Evolutionary conservation across 2,329 filamentous ascomycete species (phyloP).

Genomic region (Aspergillus sp.): DNA sequence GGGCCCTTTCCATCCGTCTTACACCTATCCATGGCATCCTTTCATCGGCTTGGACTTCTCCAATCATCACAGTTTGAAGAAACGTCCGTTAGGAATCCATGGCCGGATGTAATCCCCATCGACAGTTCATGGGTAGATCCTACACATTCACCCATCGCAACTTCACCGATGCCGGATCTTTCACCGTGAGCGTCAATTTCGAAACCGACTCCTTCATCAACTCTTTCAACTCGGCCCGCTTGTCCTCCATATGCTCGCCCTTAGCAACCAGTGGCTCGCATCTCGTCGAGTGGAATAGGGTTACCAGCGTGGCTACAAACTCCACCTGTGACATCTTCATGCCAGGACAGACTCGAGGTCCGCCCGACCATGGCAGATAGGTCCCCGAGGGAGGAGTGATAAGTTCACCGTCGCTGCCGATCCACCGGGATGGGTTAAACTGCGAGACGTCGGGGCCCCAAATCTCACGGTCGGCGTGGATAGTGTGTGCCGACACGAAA

Average conservation of each 20-base stretch:
- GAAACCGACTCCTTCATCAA: too few species aligned
- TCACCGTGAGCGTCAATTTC: too few species aligned
- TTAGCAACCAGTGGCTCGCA: constrained; percentile 15
- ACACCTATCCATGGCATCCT: too few species aligned
- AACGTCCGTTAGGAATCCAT: too few species aligned
- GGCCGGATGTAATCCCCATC: too few species aligned
- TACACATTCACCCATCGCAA: too few species aligned
- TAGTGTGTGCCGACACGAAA: constrained; percentile 14
- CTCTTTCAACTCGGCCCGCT: too few species aligned
- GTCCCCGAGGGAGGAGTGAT: constrained; percentile 40
- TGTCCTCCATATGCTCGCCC: neutral
- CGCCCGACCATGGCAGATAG: constrained; percentile 51
- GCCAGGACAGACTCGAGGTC: constrained; percentile 53
- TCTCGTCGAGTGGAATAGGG: constrained; percentile 35
- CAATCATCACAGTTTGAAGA: too few species aligned
- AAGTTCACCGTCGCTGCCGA: constrained; percentile 22
- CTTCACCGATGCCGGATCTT: too few species aligned
- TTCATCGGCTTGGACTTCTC: too few species aligned
- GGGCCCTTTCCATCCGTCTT: too few species aligned
- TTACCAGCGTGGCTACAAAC: constrained; percentile 49
- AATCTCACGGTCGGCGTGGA: constrained; percentile 2
- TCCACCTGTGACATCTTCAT: constrained; percentile 58
- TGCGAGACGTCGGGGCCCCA: constrained; percentile 6
- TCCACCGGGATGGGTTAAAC: constrained; percentile 12
- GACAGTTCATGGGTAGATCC: too few species aligned